Base-by-base conservation (phyloP, 140 eudicot species). In the Anethum foeniculum region DNA sequence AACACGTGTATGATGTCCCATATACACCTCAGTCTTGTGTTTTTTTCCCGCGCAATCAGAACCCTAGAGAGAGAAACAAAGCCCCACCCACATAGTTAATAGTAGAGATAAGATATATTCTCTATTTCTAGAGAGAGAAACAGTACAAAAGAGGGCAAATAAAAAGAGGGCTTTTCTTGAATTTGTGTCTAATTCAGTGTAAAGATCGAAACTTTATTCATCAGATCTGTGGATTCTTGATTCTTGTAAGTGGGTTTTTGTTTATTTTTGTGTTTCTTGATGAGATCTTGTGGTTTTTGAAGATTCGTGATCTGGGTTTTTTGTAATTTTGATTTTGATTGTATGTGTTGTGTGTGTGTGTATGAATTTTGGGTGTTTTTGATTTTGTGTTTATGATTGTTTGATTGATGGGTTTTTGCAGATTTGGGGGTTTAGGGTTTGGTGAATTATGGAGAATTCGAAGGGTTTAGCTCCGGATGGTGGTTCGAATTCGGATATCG, bases 401-500 rank as follows among this genome's bases (percentile, higher is more conserved):
- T 44, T 10, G 12, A 41, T 73, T 73, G 18, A 44, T 74, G 54
- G 19, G 11, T 46, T 75, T 16, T 75, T 47, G 79, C 62, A 75
- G 64, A 75, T 47, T 75, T 75, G 52, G 64, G 64, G 64, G 1
- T 75, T 75, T 44, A 28, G 39, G 69, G 69, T 62, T 62, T 62
- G 69, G 18, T 3, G 28, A 14, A 3, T 27, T 4, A 75, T 75
- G 64, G 62, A 75, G 52, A 75, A 46, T 32, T 13, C 36, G 14
- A 75, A 75, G 79, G 3, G 43, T 68, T 68, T 6, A 68, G 43
- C 43, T 68, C 74, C 74, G 74, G 79, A 46, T 43, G 30, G 52
- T 75, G 19, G 16, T 75, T 75, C 38, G 19, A 25, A 75, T 47
- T 27, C 62, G 19, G 79, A 75, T 75, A 54, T 88, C 65, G 93